Percentiles rank a stretch among this genome's conserved stretches.
Conservation (phyloP, 495 filamentous ascomycete species). For the Neurospora intermedia region DNA sequence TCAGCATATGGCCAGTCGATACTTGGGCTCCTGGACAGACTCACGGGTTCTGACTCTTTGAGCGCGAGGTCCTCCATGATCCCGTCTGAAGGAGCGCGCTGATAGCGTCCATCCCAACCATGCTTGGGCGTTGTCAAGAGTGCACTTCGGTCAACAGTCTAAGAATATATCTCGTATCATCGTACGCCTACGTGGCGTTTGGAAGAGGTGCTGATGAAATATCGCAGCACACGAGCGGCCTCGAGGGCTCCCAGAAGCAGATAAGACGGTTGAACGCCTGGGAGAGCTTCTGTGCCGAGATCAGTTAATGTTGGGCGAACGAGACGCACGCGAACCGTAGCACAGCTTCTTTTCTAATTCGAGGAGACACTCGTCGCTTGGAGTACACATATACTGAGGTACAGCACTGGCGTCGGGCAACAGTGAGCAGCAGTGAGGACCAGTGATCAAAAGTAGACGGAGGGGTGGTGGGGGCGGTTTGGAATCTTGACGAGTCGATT, state of each 20-base stretch:
- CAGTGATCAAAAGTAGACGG: neutral
- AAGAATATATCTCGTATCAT: neutral
- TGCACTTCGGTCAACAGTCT: neutral
- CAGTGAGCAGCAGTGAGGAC: neutral
- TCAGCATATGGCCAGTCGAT: neutral
- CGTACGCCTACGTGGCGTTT: neutral
- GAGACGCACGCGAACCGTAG: neutral
- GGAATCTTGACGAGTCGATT: neutral
- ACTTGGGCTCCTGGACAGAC: slow-evolving; percentile 3
- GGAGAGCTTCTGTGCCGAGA: neutral
- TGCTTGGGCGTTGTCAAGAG: slow-evolving; percentile 11
- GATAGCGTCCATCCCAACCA: slow-evolving; percentile 27
- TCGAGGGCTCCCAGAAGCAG: neutral
- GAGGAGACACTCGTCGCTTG: neutral
- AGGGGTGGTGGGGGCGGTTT: neutral
- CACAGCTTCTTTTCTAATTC: neutral
- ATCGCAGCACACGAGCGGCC: neutral
- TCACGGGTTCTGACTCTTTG: slow-evolving; percentile 31
- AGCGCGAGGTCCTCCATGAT: slow-evolving; percentile 33
- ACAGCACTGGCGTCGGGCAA: neutral
- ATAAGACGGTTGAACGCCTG: neutral
- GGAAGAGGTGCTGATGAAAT: neutral
- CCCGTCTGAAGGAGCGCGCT: slow-evolving; percentile 28
- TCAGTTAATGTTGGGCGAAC: neutral
- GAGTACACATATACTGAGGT: neutral